Conservation (phyloP, 1,284 basidiomycete genomes). For the Garcileccinum viscosum region DNA sequence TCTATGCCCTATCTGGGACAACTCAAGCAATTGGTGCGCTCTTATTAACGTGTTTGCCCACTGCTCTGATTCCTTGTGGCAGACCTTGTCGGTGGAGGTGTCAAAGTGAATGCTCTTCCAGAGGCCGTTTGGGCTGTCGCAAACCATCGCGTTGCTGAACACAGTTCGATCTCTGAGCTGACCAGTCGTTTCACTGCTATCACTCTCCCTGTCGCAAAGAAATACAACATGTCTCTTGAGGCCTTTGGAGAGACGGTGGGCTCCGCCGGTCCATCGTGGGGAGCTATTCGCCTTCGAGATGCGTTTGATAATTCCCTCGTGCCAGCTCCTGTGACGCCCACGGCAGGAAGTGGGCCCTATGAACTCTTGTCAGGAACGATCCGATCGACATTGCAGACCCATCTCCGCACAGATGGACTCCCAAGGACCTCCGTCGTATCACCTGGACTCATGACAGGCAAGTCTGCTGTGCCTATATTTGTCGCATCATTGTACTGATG, state of each 20-base stretch:
- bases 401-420: constrained; percentile 32
- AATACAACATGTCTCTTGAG: constrained; percentile 48
- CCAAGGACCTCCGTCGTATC: constrained; percentile 20
- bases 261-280: constrained; percentile 19
- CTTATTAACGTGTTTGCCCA: background rate
- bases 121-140: constrained; percentile 45
- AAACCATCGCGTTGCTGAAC: constrained; percentile 51
- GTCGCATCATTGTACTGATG: constrained; percentile 10
- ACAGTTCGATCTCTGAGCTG: constrained; percentile 43
- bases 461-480: constrained; percentile 13
- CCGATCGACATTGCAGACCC: constrained; percentile 40
- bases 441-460: constrained; percentile 34
- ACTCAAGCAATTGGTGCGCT: constrained; percentile 55
- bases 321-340: constrained; percentile 60
- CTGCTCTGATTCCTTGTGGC: constrained; percentile 4
- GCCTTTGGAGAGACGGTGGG: constrained; percentile 48
- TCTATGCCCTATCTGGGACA: constrained; percentile 42
- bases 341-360: constrained; percentile 46
- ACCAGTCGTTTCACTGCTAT: constrained; percentile 41
- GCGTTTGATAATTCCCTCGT: constrained; percentile 49
- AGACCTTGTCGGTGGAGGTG: constrained; percentile 52
- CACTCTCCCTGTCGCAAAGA: constrained; percentile 41
- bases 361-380: constrained; percentile 56
- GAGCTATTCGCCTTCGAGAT: constrained; percentile 39
- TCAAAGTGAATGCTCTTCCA: constrained; percentile 54